These are phyloP conservation scores for Termitomyces sp. DNA, from an alignment of 768 basidiomycete species.

Conservation along the genomic window DNA sequence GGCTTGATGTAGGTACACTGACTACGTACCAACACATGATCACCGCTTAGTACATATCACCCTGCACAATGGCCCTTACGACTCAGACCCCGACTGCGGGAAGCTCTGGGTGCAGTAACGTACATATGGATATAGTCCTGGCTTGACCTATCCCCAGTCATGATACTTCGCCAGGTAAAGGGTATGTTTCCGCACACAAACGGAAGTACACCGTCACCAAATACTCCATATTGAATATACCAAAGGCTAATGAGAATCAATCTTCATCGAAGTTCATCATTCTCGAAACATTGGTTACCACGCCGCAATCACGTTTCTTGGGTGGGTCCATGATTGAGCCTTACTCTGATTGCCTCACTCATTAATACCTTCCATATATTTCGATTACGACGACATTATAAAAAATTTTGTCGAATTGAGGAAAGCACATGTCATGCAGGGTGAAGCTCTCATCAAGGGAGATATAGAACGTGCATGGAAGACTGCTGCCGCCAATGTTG, in stretches of 20 bases:
- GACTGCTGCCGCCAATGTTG: constrained; percentile 30
- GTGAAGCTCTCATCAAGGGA: constrained; percentile 53
- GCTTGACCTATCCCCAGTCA: no score
- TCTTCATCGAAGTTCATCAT: neutral
- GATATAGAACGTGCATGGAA: constrained; percentile 56
- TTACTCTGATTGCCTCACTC: no score
- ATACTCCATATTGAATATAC: neutral
- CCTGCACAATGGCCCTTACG: no score
- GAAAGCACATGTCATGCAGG: constrained; percentile 52
- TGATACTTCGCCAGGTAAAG: no score
- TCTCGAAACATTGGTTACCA: constrained; percentile 3
- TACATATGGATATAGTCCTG: no score
- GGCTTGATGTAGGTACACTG: no score
- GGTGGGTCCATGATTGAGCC: neutral
- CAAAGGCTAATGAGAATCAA: neutral
- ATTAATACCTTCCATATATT: constrained; percentile 34
- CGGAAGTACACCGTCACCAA: neutral
- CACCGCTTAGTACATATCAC: no score
- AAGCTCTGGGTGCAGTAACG: no score
- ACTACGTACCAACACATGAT: no score
- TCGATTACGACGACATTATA: constrained; percentile 50
- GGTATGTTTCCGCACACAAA: no score
- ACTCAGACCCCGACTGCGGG: no score
- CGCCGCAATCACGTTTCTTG: constrained; percentile 1
- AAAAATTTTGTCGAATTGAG: constrained; percentile 46